A percentile compares a stretch with the other conserved stretches of the same genome.
phyloP scores from a whole-genome alignment of 371 early-diverging fungal species.

The Batkoa obscura region DNA sequence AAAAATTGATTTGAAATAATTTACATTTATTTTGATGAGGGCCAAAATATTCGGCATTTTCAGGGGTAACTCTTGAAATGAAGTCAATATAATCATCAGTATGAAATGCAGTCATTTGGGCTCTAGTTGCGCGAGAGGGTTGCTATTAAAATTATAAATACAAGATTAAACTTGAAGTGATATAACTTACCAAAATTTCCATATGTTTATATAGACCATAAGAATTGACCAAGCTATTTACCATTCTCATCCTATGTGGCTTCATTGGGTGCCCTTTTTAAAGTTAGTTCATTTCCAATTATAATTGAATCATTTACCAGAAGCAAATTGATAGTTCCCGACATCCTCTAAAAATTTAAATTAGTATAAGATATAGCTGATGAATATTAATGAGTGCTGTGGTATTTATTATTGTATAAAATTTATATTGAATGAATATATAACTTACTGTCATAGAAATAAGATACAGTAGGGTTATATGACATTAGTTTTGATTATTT shows the following conservation, averaged over 20 bases:
- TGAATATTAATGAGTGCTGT: not conserved
- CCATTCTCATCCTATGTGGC: constrained; percentile 95
- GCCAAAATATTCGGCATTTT: constrained; percentile 63
- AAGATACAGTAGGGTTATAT: not conserved
- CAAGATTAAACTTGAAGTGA: not conserved
- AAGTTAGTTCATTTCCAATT: not conserved
- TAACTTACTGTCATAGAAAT: constrained; percentile 4
- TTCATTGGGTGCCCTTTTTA: constrained; percentile 96
- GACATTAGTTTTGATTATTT: no score
- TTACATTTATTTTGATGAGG: constrained; percentile 70
- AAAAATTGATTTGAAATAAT: not conserved
- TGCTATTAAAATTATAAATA: constrained; percentile 20
- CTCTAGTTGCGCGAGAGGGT: constrained; percentile 71
- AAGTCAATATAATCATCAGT: constrained; percentile 99
- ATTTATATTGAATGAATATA: not conserved
- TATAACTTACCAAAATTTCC: constrained; percentile 49
- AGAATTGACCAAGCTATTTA: constrained; percentile 89
- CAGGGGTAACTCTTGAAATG: constrained; percentile 76
- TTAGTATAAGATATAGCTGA: not conserved
- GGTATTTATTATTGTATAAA: not conserved
- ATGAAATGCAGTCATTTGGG: constrained; percentile 97
- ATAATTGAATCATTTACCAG: constrained; percentile 22
- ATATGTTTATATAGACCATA: constrained; percentile 95
- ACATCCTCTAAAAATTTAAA: constrained; percentile 37
- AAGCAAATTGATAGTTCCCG: constrained; percentile 77